Percentiles rank a stretch among this genome's conserved stretches.
Conservation (phyloP, 441 rosid genomes). For the Viola pubescens region DNA sequence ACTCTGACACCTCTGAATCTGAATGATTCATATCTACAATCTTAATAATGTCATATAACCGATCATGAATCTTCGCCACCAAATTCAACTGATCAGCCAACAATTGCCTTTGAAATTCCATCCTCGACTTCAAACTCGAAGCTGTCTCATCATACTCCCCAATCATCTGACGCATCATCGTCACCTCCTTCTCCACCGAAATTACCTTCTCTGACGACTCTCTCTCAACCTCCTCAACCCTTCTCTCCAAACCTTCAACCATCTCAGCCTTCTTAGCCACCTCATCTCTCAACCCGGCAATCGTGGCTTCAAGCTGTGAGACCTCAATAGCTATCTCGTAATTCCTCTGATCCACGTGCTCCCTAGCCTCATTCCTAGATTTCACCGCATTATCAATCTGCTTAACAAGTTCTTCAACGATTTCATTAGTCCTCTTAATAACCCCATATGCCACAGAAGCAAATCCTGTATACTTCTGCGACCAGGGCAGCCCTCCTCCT, state of each 20-base stretch:
- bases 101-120: constrained; percentile 61
- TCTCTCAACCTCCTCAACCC: constrained; percentile 39
- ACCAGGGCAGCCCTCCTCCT: constrained; percentile 66
- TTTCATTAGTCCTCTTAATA: constrained; percentile 81
- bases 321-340: constrained; percentile 93
- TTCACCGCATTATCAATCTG: constrained; percentile 49
- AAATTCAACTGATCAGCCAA: constrained; percentile 74
- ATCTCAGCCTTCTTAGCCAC: constrained; percentile 42
- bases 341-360: constrained; percentile 79
- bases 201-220: constrained; percentile 38
- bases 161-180: constrained; percentile 50
- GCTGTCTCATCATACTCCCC: constrained; percentile 65
- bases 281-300: constrained; percentile 62
- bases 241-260: constrained; percentile 51
- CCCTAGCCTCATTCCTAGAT: constrained; percentile 80
- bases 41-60: constrained; percentile 48
- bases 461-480: constrained; percentile 67
- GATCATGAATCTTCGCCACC: constrained; percentile 67
- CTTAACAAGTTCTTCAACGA: constrained; percentile 77
- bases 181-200: constrained; percentile 42
- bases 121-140: constrained; percentile 43
- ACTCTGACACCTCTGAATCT: constrained; percentile 68
- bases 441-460: constrained; percentile 74
- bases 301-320: constrained; percentile 81
- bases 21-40: constrained; percentile 47